These are phyloP conservation scores for Pythium aristosporum DNA, from an alignment of 352 stramenopile species.

Conservation along the genomic window DNA sequence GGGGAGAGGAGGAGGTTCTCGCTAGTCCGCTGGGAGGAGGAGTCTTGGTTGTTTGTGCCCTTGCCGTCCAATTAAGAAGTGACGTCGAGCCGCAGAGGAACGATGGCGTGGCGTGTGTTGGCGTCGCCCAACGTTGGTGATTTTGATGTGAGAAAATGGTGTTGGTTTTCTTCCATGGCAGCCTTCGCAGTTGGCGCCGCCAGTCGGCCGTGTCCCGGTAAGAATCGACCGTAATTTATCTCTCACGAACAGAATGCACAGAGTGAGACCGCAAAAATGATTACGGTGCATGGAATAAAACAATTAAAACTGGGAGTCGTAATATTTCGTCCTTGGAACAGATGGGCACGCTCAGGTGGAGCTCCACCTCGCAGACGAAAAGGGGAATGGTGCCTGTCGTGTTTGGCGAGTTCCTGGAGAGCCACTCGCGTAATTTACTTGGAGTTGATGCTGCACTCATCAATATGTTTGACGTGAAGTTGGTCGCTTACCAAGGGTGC, in stretches of 20 bases:
- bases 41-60: background rate
- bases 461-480: too few relatives aligned
- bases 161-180: constrained; percentile 1
- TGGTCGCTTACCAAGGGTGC: too few relatives aligned
- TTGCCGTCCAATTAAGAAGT: constrained; percentile 5
- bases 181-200: constrained; percentile 4
- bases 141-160: background rate
- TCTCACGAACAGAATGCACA: background rate
- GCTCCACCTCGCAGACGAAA: too few relatives aligned
- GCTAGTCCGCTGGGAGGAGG: background rate
- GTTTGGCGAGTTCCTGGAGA: too few relatives aligned
- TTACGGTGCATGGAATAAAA: constrained; percentile 15
- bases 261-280: constrained; percentile 2
- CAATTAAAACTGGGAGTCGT: too few relatives aligned
- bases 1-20: background rate
- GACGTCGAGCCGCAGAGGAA: background rate
- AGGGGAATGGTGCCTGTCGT: too few relatives aligned
- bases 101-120: background rate
- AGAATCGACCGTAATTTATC: constrained; percentile 13
- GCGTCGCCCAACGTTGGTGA: background rate
- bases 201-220: background rate
- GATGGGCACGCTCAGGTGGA: too few relatives aligned
- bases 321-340: too few relatives aligned
- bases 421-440: too few relatives aligned
- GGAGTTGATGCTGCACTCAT: too few relatives aligned